These are phyloP conservation scores for Withania somnifera DNA, from an alignment of 305 asterid genomes.

Conservation along the genomic window DNA sequence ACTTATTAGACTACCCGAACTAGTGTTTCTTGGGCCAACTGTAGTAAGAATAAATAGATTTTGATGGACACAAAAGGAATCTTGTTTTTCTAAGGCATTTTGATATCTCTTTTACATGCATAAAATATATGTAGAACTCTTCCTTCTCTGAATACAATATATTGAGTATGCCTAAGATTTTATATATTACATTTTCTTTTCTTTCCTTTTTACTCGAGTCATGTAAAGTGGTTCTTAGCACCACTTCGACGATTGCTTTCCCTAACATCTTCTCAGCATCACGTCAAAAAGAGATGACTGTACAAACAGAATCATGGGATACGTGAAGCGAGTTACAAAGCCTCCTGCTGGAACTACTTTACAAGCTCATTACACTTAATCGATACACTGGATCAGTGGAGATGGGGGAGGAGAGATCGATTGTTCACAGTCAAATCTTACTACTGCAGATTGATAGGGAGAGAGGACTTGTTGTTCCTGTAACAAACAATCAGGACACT, in stretches of 20 bases:
- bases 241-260: background rate
- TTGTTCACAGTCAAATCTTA: background rate
- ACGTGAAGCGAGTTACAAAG: background rate
- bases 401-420: background rate
- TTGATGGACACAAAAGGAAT: background rate
- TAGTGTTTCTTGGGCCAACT: background rate
- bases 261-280: background rate
- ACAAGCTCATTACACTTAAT: background rate
- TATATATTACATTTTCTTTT: background rate
- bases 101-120: background rate
- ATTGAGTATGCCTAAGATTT: background rate
- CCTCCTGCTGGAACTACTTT: background rate
- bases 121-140: background rate
- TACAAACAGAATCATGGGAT: background rate
- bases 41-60: background rate
- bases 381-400: background rate
- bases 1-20: background rate
- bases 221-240: background rate
- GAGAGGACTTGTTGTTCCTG: background rate
- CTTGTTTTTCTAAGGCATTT: background rate
- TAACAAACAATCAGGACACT: background rate
- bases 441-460: background rate
- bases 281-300: background rate
- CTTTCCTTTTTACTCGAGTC: background rate
- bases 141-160: background rate